Base-by-base conservation (phyloP, 345 rosid species). In the Adansonia digitata region DNA sequence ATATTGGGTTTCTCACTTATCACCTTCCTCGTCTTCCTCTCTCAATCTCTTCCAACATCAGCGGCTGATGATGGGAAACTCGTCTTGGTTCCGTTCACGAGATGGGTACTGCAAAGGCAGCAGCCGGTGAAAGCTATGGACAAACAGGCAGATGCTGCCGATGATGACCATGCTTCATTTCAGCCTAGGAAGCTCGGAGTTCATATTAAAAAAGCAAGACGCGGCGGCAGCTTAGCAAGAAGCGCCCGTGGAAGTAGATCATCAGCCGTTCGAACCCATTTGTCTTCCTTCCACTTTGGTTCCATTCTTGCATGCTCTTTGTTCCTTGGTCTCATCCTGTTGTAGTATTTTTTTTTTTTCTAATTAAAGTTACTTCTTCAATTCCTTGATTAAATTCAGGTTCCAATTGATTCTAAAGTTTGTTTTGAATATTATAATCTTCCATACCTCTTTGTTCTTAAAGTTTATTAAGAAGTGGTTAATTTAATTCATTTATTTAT, bases 11-110 rank as follows among this genome's bases (percentile, higher is more conserved):
- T 60, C 10, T 60, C 31, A 5, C 15, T 65, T 6, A 22, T 65
- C 4, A 22, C 4, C 34, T 42, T 65, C 17, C 31, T 64, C 18
- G n/a, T 60, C 10, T 40, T 65, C 40, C 0, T 22, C 10, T 65
- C 70, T 14, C 70, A 65, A 22, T 65, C 29, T 40, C 70, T 22
- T 22, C 70, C 70, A 40, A 65, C 70, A 10, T 42, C 51, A 24
- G 70, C 70, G 17, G 31, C 29, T 2, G 67, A 5, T 34, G 67
- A 29, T 8, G n/a, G 17, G n/a, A n/a, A n/a, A 37, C 26, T 31
- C 34, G 61, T 22, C 61, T 55, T 55, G 61, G 2, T 24, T 55
- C 61, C 61, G 7, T 24, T 55, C 5, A 20, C 29, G 13, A 55
- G 61, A 55, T 3, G 3, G 4, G 15, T 45, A 14, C 4, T 13